Percentiles rank a stretch among this genome's conserved stretches.
Conservation (phyloP, 2,329 filamentous ascomycete species). For the Claviceps capensis region DNA sequence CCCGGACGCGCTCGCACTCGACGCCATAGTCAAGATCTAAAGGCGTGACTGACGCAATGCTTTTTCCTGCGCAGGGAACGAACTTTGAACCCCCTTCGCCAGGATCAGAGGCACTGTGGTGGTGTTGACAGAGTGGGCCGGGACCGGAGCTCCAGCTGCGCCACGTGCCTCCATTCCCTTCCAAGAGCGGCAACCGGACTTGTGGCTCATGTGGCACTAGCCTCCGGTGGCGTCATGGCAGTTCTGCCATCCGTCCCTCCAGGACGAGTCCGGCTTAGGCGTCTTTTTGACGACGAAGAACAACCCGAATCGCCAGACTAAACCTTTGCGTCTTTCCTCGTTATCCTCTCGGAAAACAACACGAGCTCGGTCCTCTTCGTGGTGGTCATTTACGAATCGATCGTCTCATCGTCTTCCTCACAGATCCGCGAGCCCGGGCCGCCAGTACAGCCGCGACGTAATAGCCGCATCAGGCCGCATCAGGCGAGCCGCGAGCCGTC, state of each 20-base stretch:
- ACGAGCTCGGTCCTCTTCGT: not conserved
- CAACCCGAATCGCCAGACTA: not conserved
- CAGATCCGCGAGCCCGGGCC: too few relatives aligned
- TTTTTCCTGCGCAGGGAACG: not conserved
- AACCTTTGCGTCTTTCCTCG: not conserved
- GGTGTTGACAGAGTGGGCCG: not conserved
- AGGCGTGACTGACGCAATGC: not conserved
- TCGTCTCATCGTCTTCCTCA: too few relatives aligned
- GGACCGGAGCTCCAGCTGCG: not conserved
- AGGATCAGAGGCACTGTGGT: not conserved
- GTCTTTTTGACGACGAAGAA: not conserved
- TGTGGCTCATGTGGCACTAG: not conserved
- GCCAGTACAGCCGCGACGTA: not conserved
- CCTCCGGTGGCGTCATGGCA: not conserved
- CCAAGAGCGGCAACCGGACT: not conserved
- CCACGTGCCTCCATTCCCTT: not conserved
- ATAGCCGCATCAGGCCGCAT: not conserved
- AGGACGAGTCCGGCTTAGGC: slow-evolving; percentile 1
- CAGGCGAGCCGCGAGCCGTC: not conserved
- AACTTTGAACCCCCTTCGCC: not conserved
- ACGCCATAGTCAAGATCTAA: slow-evolving; percentile 16
- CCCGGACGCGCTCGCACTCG: slow-evolving; percentile 17
- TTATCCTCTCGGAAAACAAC: not conserved
- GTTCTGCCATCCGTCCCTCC: not conserved
- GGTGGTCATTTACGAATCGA: not conserved